phyloP scores from a whole-genome alignment of 2,329 filamentous ascomycete species.

The Capronia epimyces region DNA sequence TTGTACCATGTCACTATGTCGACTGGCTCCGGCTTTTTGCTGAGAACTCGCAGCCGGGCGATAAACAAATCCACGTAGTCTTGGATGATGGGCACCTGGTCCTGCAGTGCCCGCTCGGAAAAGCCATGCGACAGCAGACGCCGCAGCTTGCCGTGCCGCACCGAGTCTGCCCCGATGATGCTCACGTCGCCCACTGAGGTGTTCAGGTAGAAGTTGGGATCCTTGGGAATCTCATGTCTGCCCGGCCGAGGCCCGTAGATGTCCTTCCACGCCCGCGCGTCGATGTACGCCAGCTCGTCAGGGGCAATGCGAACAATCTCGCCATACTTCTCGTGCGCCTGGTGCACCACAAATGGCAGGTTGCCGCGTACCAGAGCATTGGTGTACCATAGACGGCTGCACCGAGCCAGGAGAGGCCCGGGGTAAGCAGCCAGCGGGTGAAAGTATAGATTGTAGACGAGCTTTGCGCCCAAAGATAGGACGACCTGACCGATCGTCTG shows the following conservation, averaged over 20 bases:
- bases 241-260: background rate
- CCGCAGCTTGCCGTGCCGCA: background rate
- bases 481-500: too few species aligned
- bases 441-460: background rate
- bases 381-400: background rate
- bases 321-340: background rate
- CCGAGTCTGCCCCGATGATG: too few species aligned
- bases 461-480: too few species aligned
- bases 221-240: background rate
- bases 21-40: background rate
- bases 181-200: too few species aligned
- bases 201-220: background rate
- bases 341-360: background rate
- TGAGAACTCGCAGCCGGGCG: background rate
- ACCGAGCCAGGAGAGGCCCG: background rate
- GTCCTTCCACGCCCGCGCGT: background rate
- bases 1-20: constrained; percentile 24
- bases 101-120: constrained; percentile 39
- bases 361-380: background rate
- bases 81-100: constrained; percentile 33
- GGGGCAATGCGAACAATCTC: background rate
- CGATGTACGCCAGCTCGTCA: background rate
- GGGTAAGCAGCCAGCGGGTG: background rate
- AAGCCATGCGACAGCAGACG: constrained; percentile 37
- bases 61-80: constrained; percentile 19